Base-by-base conservation (phyloP, 345 rosid genomes). In the Aurinia saxatilis region DNA sequence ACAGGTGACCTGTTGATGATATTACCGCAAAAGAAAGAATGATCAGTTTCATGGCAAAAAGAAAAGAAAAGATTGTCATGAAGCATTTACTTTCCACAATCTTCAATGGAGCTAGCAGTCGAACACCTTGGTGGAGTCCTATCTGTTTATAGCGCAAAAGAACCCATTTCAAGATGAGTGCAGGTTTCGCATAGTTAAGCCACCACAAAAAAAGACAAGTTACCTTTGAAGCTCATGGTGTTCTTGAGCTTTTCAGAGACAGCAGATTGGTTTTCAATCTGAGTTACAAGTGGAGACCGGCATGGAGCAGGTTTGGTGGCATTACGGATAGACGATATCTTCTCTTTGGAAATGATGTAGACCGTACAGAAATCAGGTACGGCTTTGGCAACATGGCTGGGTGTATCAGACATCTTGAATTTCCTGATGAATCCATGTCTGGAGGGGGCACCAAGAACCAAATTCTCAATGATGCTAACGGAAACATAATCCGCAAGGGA, bases 321-420 rank as follows among this genome's bases (percentile, higher is more conserved):
- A 49, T 76, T 49, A 15, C 82, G 63, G 5, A 76, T 58, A 0
- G 96, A 77, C 47, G 95, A 82, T 12, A 87, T 37, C 75, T 84
- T 93, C 62, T 90, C 87, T 78, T 90, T 93, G 8, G 88, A 75
- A 61, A 90, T 77, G 57, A 87, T 79, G 57, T 81, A 90, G 13
- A 90, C 90, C 3, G 67, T 85, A 67, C 97, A 93, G 75, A 93
- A 93, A 69, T 84, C 99, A 1, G 96, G 96, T 53, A 82, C 85
- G 13, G 67, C 76, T 73, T 86, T 93, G 0, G 80, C 65, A 15
- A 84, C 85, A 59, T 67, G 18, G 77, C 78, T 81, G 0, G 97
- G 84, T 23, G 81, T 53, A 67, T 83, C 91, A 51, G 72, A 65
- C 6, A 84, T 60, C 82, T 75, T 93, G 70, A 93, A 87, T 72